These are phyloP conservation scores for Alloascoidea africana DNA, from an alignment of 805 yeast species.

Conservation along the genomic window DNA sequence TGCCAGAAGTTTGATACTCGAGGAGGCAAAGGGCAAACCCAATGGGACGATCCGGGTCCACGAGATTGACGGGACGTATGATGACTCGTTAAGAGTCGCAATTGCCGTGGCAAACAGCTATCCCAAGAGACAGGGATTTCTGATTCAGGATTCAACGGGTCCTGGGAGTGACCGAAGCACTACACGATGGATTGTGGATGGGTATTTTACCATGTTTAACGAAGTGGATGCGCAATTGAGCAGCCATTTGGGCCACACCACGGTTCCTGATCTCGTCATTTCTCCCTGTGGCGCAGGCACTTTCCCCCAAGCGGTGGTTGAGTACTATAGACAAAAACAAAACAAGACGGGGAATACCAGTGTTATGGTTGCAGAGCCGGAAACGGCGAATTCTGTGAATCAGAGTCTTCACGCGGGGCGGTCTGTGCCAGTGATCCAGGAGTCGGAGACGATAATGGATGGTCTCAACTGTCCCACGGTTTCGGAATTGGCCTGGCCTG, in stretches of 20 bases:
- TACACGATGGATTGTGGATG: slow-evolving; percentile 1
- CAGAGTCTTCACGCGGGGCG: neutral
- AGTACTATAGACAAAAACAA: neutral
- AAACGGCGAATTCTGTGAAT: neutral
- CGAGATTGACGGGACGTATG: slow-evolving; percentile 1
- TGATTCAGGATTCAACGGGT: neutral
- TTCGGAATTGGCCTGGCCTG: neutral
- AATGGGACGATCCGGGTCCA: neutral
- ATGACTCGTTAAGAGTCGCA: slow-evolving; percentile 1
- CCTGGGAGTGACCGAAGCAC: neutral
- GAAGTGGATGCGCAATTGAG: neutral
- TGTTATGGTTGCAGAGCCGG: slow-evolving; percentile 1
- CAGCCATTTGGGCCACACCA: neutral
- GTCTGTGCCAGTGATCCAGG: neutral
- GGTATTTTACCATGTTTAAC: neutral
- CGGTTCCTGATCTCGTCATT: neutral
- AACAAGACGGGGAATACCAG: neutral
- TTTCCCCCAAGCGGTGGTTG: neutral
- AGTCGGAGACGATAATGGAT: neutral
- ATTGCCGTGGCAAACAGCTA: neutral
- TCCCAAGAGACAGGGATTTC: neutral
- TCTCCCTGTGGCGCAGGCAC: slow-evolving; percentile 1
- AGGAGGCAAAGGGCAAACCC: neutral
- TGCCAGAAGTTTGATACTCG: neutral
- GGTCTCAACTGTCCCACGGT: slow-evolving; percentile 1